These are phyloP conservation scores for Phytophthora palmivora DNA, from an alignment of 352 stramenopile genomes.

Conservation along the genomic window DNA sequence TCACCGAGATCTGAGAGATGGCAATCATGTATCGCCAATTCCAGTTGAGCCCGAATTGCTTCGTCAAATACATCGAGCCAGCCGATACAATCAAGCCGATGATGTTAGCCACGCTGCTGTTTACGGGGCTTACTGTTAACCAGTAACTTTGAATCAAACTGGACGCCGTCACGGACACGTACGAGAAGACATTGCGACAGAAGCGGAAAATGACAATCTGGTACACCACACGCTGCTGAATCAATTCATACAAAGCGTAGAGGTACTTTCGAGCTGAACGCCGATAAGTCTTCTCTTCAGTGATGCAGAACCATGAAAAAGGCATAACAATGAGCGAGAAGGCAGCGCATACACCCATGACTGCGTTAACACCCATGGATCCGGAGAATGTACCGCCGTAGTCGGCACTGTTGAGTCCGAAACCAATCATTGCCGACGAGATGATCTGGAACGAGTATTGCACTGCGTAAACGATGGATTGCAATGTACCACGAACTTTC, in stretches of 20 bases:
- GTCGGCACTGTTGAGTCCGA: slow-evolving; percentile 43
- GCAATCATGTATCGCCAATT: slow-evolving; percentile 42
- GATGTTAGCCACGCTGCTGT: slow-evolving; percentile 36
- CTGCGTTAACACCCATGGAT: slow-evolving; percentile 38
- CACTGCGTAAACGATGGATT: slow-evolving; percentile 43
- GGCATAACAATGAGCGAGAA: slow-evolving; percentile 33
- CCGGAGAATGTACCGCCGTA: slow-evolving; percentile 44
- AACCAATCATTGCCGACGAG: slow-evolving; percentile 32
- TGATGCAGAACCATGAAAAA: slow-evolving; percentile 42
- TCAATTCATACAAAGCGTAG: slow-evolving; percentile 34
- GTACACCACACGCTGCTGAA: slow-evolving; percentile 40
- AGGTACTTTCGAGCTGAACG: slow-evolving; percentile 26
- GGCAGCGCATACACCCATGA: slow-evolving; percentile 34
- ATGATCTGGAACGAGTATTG: slow-evolving; percentile 39
- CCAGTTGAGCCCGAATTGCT: slow-evolving; percentile 40
- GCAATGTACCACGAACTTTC: slow-evolving; percentile 33
- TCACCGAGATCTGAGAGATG: slow-evolving; percentile 32
- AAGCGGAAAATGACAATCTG: slow-evolving; percentile 44
- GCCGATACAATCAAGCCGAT: slow-evolving; percentile 21
- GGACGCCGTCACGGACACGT: slow-evolving; percentile 30
- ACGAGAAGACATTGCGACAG: slow-evolving; percentile 35
- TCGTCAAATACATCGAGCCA: slow-evolving; percentile 26
- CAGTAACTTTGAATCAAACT: slow-evolving; percentile 32
- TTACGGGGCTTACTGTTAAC: slow-evolving; percentile 32
- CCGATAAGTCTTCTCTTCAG: slow-evolving; percentile 29